These are phyloP conservation scores for Gonium pectorale DNA, from an alignment of 139 green algal genomes.

Conservation along the genomic window DNA sequence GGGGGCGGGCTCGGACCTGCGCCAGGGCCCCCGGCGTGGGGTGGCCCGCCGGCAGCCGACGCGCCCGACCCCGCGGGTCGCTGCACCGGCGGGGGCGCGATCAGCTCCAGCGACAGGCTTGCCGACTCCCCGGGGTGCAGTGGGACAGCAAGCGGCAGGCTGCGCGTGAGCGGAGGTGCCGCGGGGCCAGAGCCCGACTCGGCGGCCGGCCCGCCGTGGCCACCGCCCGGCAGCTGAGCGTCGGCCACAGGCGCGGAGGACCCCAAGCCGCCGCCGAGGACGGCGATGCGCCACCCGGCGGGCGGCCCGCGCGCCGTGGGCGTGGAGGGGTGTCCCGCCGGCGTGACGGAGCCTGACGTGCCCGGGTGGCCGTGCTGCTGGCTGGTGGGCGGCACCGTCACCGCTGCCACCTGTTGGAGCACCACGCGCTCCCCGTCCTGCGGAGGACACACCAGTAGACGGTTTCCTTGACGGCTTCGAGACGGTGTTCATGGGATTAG, in stretches of 20 bases:
- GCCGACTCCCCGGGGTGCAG: slow-evolving; percentile 51
- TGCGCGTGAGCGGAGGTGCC: neutral
- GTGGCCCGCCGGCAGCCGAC: neutral
- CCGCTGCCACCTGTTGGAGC: slow-evolving; percentile 36
- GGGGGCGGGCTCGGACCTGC: neutral
- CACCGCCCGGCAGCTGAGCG: too few species aligned
- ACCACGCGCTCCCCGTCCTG: slow-evolving; percentile 44
- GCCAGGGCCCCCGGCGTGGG: neutral
- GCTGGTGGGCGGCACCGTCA: slow-evolving; percentile 23
- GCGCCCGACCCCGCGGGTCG: neutral
- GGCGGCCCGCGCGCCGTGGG: neutral
- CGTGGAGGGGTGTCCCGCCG: neutral
- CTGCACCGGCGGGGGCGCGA: slow-evolving; percentile 32
- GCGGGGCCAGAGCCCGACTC: too few species aligned
- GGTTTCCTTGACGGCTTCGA: too few species aligned
- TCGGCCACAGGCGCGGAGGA: too few species aligned
- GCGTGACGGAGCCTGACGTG: slow-evolving; percentile 2
- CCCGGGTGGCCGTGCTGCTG: neutral
- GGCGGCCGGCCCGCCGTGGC: too few species aligned
- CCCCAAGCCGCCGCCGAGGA: neutral
- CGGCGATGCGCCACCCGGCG: slow-evolving; percentile 41
- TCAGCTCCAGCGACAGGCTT: slow-evolving; percentile 46
- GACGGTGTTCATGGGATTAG: too few species aligned
- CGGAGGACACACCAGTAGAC: too few species aligned
- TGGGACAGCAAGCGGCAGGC: slow-evolving; percentile 43